phyloP scores from a whole-genome alignment of 768 basidiomycete genomes.

The Boletus reticuloceps region DNA sequence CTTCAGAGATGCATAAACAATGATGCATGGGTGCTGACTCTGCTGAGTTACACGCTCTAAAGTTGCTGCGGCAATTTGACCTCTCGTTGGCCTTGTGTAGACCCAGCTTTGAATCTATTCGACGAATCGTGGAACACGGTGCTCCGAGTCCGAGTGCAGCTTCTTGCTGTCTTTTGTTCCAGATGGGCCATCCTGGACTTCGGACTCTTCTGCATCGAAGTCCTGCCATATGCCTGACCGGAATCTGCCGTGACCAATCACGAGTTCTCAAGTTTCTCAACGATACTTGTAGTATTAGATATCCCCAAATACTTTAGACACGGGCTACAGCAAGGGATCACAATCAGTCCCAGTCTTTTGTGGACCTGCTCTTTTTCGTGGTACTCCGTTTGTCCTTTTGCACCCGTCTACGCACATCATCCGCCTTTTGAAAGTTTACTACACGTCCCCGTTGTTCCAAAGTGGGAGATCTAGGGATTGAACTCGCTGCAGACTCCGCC shows the following conservation, averaged over 20 bases:
- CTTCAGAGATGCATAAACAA: conserved; percentile 12
- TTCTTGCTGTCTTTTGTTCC: background rate
- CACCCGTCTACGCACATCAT: conserved; percentile 18
- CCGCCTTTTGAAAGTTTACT: conserved; percentile 17
- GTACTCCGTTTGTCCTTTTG: conserved; percentile 28
- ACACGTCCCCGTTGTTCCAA: conserved; percentile 28
- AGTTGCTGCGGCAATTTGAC: background rate
- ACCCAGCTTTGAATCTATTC: background rate
- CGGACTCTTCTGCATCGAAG: too few species aligned
- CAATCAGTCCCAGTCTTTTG: conserved; percentile 26
- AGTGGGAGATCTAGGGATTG: conserved; percentile 23
- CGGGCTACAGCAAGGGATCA: background rate
- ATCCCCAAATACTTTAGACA: background rate
- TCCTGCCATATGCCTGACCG: too few species aligned
- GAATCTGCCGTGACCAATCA: too few species aligned
- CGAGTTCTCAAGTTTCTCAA: too few species aligned
- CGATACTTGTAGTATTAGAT: too few species aligned
- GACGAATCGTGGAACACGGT: background rate
- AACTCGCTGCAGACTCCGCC: conserved; percentile 18
- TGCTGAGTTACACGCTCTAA: background rate
- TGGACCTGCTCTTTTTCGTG: conserved; percentile 26
- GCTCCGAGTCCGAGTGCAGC: background rate
- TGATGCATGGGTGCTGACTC: conserved; percentile 38
- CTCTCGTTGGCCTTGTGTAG: background rate
- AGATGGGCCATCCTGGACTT: too few species aligned